These are phyloP conservation scores for Penicillium ochrochloron DNA, from an alignment of 495 filamentous ascomycete genomes.

Conservation along the genomic window DNA sequence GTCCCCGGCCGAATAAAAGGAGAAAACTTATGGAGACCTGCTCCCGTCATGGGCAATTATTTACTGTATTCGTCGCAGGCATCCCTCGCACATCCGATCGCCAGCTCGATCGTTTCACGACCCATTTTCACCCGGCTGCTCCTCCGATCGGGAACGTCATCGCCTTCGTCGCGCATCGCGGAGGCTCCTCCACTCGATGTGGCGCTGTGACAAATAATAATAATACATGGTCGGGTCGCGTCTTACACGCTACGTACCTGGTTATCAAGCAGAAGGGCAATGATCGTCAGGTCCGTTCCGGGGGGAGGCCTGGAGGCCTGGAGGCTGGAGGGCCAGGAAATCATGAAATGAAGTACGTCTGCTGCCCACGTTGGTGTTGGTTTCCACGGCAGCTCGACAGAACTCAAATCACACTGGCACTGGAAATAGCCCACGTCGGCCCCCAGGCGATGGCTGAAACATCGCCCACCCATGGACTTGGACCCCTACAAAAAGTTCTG, in stretches of 20 bases:
- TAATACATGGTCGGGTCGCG: too few relatives aligned
- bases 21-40: conserved; percentile 17
- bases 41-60: conserved; percentile 2
- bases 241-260: background rate
- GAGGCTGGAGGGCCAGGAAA: background rate
- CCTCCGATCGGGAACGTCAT: conserved; percentile 20
- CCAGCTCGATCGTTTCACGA: conserved; percentile 25
- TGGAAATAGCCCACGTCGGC: background rate
- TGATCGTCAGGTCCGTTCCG: background rate
- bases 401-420: too few relatives aligned
- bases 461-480: conserved; percentile 12
- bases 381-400: conserved; percentile 5
- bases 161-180: background rate
- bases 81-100: conserved; percentile 16
- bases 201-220: conserved; percentile 26
- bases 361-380: background rate
- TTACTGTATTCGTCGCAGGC: conserved; percentile 3
- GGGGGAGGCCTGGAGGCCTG: background rate
- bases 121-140: conserved; percentile 14
- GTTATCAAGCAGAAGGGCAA: background rate
- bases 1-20: conserved; percentile 7
- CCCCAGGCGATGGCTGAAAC: conserved; percentile 16
- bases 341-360: background rate
- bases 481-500: conserved; percentile 1
- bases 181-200: conserved; percentile 4